phyloP scores from a whole-genome alignment of 352 stramenopile species.

The Phytophthora sojae region DNA sequence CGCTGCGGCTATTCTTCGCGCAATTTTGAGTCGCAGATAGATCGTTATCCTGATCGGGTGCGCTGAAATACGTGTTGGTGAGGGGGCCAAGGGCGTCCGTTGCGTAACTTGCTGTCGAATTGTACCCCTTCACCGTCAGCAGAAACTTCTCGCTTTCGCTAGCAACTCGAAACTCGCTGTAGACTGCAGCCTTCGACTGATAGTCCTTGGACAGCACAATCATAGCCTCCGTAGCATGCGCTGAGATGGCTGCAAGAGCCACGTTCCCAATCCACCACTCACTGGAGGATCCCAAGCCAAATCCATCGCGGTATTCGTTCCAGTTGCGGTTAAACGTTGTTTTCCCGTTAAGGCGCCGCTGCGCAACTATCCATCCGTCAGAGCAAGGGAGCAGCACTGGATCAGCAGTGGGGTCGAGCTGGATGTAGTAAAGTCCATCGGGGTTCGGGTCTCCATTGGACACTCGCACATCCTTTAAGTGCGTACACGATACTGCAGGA shows the following conservation, averaged over 20 bases:
- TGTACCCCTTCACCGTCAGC: constrained; percentile 51
- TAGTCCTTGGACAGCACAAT: constrained; percentile 62
- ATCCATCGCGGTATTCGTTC: constrained; percentile 65
- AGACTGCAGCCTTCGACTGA: constrained; percentile 47
- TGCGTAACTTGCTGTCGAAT: constrained; percentile 40
- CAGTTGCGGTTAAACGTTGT: constrained; percentile 70
- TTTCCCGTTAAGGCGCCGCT: constrained; percentile 52
- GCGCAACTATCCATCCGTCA: constrained; percentile 67
- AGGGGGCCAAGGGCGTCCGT: constrained; percentile 51
- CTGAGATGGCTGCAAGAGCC: constrained; percentile 46
- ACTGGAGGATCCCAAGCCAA: constrained; percentile 49
- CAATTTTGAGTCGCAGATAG: constrained; percentile 52
- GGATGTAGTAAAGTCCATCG: constrained; percentile 63
- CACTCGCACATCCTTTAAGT: constrained; percentile 53
- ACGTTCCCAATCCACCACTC: constrained; percentile 77
- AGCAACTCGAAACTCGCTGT: constrained; percentile 56
- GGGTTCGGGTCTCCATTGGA: constrained; percentile 54
- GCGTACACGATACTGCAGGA: constrained; percentile 57
- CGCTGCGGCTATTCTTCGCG: constrained; percentile 50
- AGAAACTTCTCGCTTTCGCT: constrained; percentile 57
- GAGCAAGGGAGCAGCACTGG: constrained; percentile 53
- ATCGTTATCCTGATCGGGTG: constrained; percentile 65
- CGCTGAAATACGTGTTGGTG: constrained; percentile 71
- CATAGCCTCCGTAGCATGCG: constrained; percentile 47
- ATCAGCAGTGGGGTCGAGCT: constrained; percentile 35